These are phyloP conservation scores for Rosa lucieae DNA, from an alignment of 306 rosid species.

Conservation along the genomic window DNA sequence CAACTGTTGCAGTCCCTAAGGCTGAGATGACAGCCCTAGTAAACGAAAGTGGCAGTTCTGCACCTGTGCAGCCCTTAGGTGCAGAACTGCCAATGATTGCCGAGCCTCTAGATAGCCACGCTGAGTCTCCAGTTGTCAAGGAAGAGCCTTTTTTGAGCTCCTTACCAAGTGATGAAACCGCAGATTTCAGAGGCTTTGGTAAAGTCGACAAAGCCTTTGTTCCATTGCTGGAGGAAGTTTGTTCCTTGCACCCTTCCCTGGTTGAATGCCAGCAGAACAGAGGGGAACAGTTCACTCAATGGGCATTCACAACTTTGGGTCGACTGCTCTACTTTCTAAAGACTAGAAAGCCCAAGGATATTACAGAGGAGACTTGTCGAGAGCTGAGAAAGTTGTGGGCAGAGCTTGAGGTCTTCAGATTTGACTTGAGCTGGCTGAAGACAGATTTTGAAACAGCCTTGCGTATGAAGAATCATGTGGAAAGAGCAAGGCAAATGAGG, in stretches of 20 bases:
- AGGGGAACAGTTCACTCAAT: background rate
- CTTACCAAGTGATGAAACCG: background rate
- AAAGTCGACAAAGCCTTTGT: background rate
- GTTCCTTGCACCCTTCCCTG: background rate
- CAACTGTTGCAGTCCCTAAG: background rate
- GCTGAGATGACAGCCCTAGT: background rate
- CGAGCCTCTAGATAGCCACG: background rate
- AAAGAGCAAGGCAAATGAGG: background rate
- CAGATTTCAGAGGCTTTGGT: background rate
- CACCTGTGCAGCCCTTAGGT: background rate
- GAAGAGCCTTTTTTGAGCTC: background rate
- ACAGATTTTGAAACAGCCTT: background rate
- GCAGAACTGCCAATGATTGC: background rate
- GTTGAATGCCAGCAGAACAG: background rate
- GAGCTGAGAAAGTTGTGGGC: background rate
- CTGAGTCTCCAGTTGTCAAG: background rate
- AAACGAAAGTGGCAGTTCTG: background rate
- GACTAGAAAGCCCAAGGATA: background rate
- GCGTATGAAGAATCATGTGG: background rate
- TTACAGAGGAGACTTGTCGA: background rate
- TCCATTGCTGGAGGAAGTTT: background rate
- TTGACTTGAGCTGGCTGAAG: background rate
- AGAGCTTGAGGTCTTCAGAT: background rate
- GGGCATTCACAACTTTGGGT: background rate
- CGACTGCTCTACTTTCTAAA: background rate